Base-by-base conservation (phyloP, 2,329 filamentous ascomycete species). In the Fonsecaea multimorphosa region DNA sequence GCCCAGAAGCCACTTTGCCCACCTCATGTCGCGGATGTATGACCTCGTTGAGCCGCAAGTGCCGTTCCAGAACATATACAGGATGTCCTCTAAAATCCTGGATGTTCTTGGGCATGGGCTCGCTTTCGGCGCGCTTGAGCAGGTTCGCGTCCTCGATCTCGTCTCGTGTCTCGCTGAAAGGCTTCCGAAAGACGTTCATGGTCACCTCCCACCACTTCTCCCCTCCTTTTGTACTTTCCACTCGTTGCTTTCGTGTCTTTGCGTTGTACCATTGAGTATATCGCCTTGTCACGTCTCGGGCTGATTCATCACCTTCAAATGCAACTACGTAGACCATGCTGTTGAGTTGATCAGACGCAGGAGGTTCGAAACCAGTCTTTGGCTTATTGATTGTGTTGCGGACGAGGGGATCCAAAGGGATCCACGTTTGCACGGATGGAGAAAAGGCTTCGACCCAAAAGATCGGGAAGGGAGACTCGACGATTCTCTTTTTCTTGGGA, bases 371-470 rank as follows among this genome's bases (percentile, higher is more conserved):
- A 14, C 71, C 71, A 54, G 86, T 88, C 32, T 84, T 85, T 0
- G 92, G 87, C 66, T 91, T 93, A 75, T 89, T 91, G 61, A 96
- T 87, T 70, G 88, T 90, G 62, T 86, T 84, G 0, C 93, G 96
- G 1, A 95, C 92, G 0, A 97, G 78, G 0, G 93, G 88, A 75
- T 99, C 95, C 40, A 95, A 87, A 0, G 92, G 86, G 62, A 97
- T 86, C 95, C 95, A 99, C 80, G 92, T 96, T 75, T 97, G 91
- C 69, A 92, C 87, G 0, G 91, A 90, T 60, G 88, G 83, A 69
- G 97, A 93, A 70, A 97, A 91, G 2, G 92, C 89, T 78, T 99
- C 95, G 0, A 97, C 89, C 95, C 95, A 99, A 75, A 93, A 98
- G 2, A 98, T 84, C 0, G 95, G 95, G 73, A 89, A 91, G 0